Evolutionary conservation across 139 green algal genomes (phyloP).

Genomic region (Micractinium conductrix): DNA sequence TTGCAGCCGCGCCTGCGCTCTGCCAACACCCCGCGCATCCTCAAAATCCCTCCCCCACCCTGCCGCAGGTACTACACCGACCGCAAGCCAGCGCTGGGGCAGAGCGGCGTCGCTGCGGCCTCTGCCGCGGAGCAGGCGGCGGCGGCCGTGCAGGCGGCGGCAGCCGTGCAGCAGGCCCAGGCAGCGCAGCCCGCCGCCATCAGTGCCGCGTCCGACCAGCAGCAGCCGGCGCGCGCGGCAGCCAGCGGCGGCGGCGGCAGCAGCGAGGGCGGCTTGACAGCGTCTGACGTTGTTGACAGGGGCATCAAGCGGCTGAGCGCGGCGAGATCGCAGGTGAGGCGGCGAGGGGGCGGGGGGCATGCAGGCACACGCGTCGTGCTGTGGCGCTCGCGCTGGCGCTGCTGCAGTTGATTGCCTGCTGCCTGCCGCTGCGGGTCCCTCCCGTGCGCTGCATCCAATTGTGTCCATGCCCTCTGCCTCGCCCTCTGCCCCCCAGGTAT

Average conservation of each 20-base stretch:
- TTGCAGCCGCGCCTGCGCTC: no score
- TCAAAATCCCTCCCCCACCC: background rate
- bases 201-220: background rate
- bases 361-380: no score
- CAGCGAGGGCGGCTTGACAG: background rate
- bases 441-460: no score
- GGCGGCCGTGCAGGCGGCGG: background rate
- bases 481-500: no score
- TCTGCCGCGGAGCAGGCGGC: background rate
- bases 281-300: background rate
- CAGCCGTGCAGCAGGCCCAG: background rate
- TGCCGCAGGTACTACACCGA: constrained; percentile 14
- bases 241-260: background rate
- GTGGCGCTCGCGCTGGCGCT: no score
- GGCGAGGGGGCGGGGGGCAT: no score
- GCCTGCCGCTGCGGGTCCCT: no score
- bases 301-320: no score
- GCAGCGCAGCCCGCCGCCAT: background rate
- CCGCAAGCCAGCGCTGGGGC: background rate
- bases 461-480: no score
- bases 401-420: no score
- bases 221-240: background rate
- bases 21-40: background rate
- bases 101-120: background rate
- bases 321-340: background rate